Percentiles rank a stretch among this genome's conserved stretches.
phyloP scores from a whole-genome alignment of 169 alveolate genomes.

The Plasmodium vivax region DNA sequence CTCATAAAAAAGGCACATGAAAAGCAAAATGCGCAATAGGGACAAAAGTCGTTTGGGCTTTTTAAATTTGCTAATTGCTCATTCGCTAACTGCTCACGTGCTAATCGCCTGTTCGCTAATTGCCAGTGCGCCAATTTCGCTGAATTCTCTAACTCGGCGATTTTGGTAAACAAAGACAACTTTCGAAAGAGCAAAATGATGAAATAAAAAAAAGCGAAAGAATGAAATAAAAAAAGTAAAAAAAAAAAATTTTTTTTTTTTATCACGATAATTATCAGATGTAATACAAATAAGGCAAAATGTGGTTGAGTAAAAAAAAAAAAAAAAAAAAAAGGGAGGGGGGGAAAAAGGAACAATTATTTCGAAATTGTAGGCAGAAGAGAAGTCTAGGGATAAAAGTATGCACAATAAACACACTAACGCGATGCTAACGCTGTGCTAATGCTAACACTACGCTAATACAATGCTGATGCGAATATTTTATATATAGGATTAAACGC shows the following conservation, averaged over 20 bases:
- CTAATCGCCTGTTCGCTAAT: background rate
- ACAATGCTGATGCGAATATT: background rate
- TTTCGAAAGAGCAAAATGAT: background rate
- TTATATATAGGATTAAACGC: background rate
- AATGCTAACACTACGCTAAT: background rate
- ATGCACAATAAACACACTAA: background rate
- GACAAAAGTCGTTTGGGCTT: background rate
- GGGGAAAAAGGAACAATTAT: background rate
- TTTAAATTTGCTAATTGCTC: background rate
- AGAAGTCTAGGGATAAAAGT: background rate
- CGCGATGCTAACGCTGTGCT: background rate
- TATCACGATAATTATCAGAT: background rate
- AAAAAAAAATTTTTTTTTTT: background rate
- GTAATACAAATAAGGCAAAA: background rate
- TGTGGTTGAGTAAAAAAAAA: background rate
- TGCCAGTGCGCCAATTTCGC: background rate
- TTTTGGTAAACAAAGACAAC: constrained; percentile 1
- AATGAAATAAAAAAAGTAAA: background rate
- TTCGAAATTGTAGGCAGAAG: background rate
- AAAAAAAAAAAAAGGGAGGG: background rate
- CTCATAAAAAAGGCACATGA: background rate
- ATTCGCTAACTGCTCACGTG: background rate
- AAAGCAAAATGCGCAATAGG: background rate
- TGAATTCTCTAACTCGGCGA: background rate
- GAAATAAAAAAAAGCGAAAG: background rate